A percentile compares a stretch with the other conserved stretches of the same genome.
phyloP scores from a whole-genome alignment of 2,329 filamentous ascomycete species.

The Penicillium sp. region DNA sequence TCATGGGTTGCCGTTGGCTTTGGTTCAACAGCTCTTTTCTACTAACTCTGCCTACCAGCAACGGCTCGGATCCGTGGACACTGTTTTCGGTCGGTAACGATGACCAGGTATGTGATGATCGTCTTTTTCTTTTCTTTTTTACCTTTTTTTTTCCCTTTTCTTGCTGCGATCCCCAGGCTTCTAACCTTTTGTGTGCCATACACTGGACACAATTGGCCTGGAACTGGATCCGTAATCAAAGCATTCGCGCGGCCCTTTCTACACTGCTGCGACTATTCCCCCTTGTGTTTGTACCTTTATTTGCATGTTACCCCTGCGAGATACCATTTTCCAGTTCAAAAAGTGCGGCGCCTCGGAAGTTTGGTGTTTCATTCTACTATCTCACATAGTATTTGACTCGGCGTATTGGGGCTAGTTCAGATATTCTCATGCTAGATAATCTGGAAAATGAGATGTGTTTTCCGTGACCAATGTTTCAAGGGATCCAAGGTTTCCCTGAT shows the following conservation, averaged over 20 bases:
- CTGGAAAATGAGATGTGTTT: not conserved
- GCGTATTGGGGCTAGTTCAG: not conserved
- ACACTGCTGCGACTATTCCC: not conserved
- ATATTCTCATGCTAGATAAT: not conserved
- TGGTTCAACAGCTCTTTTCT: constrained; percentile 1
- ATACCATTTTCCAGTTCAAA: not conserved
- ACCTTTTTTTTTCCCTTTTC: not conserved
- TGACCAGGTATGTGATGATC: constrained; percentile 4
- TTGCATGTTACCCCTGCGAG: not conserved
- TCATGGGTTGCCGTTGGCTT: not conserved
- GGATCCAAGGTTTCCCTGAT: not conserved
- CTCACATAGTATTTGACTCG: not conserved
- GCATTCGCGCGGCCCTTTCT: not conserved
- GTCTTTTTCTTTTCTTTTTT: not conserved
- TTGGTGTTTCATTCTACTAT: constrained; percentile 2
- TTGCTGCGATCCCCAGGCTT: not conserved
- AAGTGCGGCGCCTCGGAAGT: not conserved
- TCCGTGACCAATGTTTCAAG: not conserved
- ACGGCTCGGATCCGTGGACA: constrained; percentile 2
- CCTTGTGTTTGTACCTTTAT: not conserved
- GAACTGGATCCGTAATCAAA: not conserved
- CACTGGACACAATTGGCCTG: not conserved
- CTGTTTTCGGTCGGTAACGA: not conserved
- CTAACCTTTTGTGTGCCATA: not conserved
- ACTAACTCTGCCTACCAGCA: constrained; percentile 12